Percentiles rank a stretch among this genome's conserved stretches.
Conservation (phyloP, 2,329 filamentous ascomycete genomes). For the Arthrobotrys iridis region DNA sequence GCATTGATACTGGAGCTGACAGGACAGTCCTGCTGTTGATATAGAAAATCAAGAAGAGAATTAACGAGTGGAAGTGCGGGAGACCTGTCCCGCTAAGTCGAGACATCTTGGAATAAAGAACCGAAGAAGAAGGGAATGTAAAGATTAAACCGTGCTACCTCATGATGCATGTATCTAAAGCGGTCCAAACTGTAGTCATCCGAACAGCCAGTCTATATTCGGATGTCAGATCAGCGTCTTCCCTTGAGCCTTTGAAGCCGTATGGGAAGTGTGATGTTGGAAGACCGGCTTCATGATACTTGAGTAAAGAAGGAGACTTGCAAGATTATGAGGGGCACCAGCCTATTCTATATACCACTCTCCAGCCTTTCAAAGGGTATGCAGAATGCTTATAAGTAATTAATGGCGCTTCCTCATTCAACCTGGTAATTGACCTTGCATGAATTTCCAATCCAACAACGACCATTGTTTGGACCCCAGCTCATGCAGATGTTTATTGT, state of each 20-base stretch:
- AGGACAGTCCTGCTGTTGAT: background rate
- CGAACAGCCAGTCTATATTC: no score
- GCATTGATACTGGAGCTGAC: background rate
- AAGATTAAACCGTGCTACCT: background rate
- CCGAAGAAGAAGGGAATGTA: background rate
- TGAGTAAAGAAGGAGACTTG: background rate
- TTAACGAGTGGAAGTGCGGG: conserved; percentile 6
- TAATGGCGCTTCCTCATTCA: conserved; percentile 1
- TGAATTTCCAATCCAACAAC: no score
- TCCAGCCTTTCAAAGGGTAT: background rate
- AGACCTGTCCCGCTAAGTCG: conserved; percentile 13
- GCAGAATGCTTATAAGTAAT: background rate
- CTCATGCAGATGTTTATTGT: background rate
- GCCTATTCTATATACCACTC: background rate
- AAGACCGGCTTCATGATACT: conserved; percentile 9
- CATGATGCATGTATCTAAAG: background rate
- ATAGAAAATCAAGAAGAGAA: background rate
- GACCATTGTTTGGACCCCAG: background rate
- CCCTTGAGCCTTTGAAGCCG: background rate
- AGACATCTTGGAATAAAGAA: conserved; percentile 15
- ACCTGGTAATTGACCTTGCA: background rate
- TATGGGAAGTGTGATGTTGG: no score
- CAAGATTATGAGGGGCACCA: background rate
- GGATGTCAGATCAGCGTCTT: no score
- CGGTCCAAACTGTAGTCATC: no score